Evolutionary conservation across 495 filamentous ascomycete genomes (phyloP), one percentile per base, ranked within the genome.

Genomic region (Hyaloscypha bicolor): DNA sequence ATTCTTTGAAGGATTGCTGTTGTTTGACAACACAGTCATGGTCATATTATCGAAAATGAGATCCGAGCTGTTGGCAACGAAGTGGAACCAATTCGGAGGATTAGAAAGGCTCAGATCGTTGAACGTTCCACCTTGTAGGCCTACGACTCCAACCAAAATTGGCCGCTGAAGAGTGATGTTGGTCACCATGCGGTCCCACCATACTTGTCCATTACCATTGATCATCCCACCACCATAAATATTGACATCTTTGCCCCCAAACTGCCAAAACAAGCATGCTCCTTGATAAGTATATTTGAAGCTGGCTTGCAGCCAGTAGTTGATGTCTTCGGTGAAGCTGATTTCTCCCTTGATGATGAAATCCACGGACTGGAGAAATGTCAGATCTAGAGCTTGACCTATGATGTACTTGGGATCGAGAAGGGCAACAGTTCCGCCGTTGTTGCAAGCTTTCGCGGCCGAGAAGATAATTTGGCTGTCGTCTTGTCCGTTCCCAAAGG

Each of bases 191-290:
- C 81, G 73, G 71, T 91, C 86, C 73, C 89, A 91, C 86, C 87
- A 90, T 14, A 85, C 82, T 72, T 91, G 87, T 1, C 88, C 88
- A 69, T 89, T 90, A 37, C 88, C 86, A 71, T 88, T 80, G 5
- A 88, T 73, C 0, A 78, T 87, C 32, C 87, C 87, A 35, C 79
- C 79, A 5, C 87, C 87, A 61, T 89, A 91, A 48, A 91, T 75
- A 71, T 89, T 88, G 32, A 91, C 86, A 67, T 91, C 87, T 16
- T 81, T 75, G n/a, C 88, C 88, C 25, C 88, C 87, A 66, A 90
- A 77, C 74, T 85, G 80, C 81, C 86, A 91, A 79, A 90, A 90
- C 9, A 85, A 85, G 0, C 83, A 84, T 1, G 85, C 81, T 65
- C 88, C 87, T 70, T 91, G 88, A 76, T 82, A 90, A 57, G 71